Conservation (phyloP, 805 yeast species). For the Huiozyma naganishii region DNA sequence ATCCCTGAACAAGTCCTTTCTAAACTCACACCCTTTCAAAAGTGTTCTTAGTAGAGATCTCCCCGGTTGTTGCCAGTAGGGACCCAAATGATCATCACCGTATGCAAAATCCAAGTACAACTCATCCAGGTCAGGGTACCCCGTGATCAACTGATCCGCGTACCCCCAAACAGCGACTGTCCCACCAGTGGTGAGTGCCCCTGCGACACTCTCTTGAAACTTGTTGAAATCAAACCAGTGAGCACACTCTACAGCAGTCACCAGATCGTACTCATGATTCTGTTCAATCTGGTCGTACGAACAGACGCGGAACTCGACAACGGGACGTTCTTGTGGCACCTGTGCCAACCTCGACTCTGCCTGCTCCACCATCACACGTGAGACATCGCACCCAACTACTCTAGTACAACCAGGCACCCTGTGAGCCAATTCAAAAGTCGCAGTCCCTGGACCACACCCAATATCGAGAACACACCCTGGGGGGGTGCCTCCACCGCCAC, state of each 20-base stretch:
- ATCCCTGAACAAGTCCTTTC: constrained; percentile 31
- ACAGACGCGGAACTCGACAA: constrained; percentile 23
- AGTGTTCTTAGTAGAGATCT: constrained; percentile 39
- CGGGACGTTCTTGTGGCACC: background rate
- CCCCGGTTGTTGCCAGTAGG: constrained; percentile 83
- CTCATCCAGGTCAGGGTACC: constrained; percentile 43
- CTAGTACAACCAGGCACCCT: constrained; percentile 27
- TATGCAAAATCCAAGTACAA: constrained; percentile 43
- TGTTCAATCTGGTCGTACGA: constrained; percentile 15
- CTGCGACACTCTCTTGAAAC: constrained; percentile 40
- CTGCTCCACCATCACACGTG: constrained; percentile 42
- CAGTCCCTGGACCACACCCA: constrained; percentile 78
- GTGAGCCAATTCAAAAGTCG: constrained; percentile 36
- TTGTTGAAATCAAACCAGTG: constrained; percentile 66
- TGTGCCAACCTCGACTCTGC: constrained; percentile 23
- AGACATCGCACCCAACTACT: constrained; percentile 55
- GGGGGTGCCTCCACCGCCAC: background rate
- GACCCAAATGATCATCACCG: constrained; percentile 40
- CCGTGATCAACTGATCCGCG: constrained; percentile 53
- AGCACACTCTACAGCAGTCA: constrained; percentile 75
- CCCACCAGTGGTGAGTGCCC: constrained; percentile 48
- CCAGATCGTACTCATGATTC: constrained; percentile 35
- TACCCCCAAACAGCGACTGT: constrained; percentile 74
- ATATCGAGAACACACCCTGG: constrained; percentile 44
- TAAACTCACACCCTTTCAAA: constrained; percentile 19